Evolutionary conservation across 2,329 filamentous ascomycete species (phyloP).

Genomic region (Lomentospora prolificans): DNA sequence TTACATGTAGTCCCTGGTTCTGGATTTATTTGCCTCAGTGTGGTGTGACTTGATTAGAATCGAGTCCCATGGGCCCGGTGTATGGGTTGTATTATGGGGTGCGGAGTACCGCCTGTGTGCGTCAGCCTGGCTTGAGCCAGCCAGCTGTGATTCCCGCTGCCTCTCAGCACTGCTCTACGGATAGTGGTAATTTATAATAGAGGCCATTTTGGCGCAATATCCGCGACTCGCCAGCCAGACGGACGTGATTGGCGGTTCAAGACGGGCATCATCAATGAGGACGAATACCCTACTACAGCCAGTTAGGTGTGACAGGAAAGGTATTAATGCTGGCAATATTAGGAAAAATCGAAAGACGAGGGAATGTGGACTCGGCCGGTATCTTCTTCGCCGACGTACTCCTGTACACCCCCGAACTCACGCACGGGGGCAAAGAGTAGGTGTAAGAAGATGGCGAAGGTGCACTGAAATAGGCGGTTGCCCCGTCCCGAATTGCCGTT

Average conservation of each 20-base stretch:
- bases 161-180: background rate
- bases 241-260: background rate
- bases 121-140: too few species aligned
- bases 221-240: background rate
- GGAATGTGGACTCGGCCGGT: too few species aligned
- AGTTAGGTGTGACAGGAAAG: too few species aligned
- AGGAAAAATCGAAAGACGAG: too few species aligned
- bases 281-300: too few species aligned
- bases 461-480: background rate
- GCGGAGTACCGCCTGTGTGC: background rate
- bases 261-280: background rate
- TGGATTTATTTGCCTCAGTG: too few species aligned
- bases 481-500: conserved; percentile 6
- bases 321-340: too few species aligned
- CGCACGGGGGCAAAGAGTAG: background rate
- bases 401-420: too few species aligned
- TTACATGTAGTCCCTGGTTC: too few species aligned
- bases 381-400: too few species aligned
- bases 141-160: background rate
- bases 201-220: background rate
- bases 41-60: background rate
- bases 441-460: background rate
- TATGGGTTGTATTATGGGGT: conserved; percentile 2
- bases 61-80: background rate
- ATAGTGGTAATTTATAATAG: background rate